Evolutionary conservation across 768 basidiomycete genomes (phyloP).

Genomic region (Trametes gibbosa): DNA sequence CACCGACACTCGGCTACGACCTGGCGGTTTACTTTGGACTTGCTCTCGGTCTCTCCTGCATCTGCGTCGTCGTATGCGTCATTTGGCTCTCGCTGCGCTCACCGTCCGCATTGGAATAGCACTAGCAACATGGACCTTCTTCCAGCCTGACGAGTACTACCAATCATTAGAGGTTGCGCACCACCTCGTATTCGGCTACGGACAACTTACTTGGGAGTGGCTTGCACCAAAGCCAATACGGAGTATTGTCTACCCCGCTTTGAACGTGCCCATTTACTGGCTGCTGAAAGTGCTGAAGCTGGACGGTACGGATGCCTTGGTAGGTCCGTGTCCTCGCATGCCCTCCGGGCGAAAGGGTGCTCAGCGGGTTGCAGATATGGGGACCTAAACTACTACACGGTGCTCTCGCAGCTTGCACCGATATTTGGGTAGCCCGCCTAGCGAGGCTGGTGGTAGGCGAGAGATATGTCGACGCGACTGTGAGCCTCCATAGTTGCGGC

Average conservation of each 20-base stretch:
- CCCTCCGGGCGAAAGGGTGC: not conserved
- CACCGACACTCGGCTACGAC: too few relatives aligned
- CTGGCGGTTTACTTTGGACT: too few relatives aligned
- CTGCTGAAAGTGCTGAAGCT: conserved; percentile 54
- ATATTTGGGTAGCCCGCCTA: conserved; percentile 68
- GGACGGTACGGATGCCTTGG: conserved; percentile 58
- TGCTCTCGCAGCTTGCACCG: conserved; percentile 72
- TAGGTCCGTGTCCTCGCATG: conserved; percentile 39
- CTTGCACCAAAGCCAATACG: conserved; percentile 63
- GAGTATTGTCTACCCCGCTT: conserved; percentile 74
- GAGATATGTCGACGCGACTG: conserved; percentile 56
- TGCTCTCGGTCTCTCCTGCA: too few relatives aligned
- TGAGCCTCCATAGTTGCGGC: conserved; percentile 38
- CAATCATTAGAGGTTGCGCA: conserved; percentile 95
- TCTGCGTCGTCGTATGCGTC: not conserved
- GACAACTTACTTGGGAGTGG: conserved; percentile 98
- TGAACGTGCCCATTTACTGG: conserved; percentile 82
- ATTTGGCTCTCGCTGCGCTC: conserved; percentile 9
- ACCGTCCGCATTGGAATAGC: conserved; percentile 54
- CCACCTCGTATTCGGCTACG: conserved; percentile 85
- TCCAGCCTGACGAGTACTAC: conserved; percentile 97
- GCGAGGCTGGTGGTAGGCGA: conserved; percentile 56
- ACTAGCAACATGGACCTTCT: conserved; percentile 76
- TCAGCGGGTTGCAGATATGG: conserved; percentile 47
- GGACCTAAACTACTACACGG: conserved; percentile 80